phyloP scores from a whole-genome alignment of 345 rosid species.

The Camelina hispida region DNA sequence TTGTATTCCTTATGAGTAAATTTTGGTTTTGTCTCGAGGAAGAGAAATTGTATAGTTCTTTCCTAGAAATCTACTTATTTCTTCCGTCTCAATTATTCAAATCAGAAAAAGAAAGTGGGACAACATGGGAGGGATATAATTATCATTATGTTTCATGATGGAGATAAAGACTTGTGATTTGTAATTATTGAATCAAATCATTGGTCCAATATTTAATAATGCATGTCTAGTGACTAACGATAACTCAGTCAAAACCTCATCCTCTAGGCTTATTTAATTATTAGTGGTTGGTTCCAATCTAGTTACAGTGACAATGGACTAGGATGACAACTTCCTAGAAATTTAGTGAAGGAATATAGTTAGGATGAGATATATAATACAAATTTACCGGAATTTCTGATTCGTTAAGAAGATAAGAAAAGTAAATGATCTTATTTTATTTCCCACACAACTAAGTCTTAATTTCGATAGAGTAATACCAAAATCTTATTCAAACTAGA shows the following conservation, averaged over 20 bases:
- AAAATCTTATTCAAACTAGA: background rate
- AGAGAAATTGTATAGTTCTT: background rate
- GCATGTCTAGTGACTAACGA: constrained; percentile 5
- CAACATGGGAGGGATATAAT: constrained; percentile 30
- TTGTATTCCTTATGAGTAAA: background rate
- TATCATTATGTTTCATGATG: constrained; percentile 36
- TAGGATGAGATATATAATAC: background rate
- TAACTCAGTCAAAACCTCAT: constrained; percentile 25
- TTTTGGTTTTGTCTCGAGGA: background rate
- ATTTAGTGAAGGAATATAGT: background rate
- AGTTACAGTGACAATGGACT: constrained; percentile 17
- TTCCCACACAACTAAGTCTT: background rate
- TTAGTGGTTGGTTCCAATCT: constrained; percentile 25
- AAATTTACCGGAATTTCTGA: background rate
- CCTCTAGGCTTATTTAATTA: constrained; percentile 18
- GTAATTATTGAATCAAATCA: constrained; percentile 31
- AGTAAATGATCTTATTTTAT: background rate
- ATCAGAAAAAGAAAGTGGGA: constrained; percentile 13
- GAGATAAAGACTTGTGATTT: constrained; percentile 37
- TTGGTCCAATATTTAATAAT: constrained; percentile 33
- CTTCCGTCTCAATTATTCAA: background rate
- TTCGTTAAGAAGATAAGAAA: too few species aligned
- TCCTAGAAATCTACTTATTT: background rate
- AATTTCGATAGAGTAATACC: background rate
- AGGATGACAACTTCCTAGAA: constrained; percentile 17